A percentile compares a stretch with the other conserved stretches of the same genome.
Evolutionary conservation across 306 rosid genomes (phyloP).

Genomic region (Cercis canadensis): DNA sequence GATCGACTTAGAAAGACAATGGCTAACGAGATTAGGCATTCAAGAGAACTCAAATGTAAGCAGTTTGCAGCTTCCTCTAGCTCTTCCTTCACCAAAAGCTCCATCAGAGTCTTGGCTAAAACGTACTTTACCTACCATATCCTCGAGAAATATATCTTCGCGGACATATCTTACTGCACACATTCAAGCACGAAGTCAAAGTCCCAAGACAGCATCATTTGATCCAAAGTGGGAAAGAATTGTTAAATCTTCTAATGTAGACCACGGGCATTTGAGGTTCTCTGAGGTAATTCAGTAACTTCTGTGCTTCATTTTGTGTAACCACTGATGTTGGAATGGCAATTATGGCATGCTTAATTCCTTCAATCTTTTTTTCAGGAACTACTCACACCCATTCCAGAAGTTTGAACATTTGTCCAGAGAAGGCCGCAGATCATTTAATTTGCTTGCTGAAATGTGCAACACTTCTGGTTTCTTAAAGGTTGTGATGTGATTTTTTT

Average conservation of each 20-base stretch:
- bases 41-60: conserved; percentile 33
- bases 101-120: conserved; percentile 97
- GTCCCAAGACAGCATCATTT: conserved; percentile 31
- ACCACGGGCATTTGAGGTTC: conserved; percentile 51
- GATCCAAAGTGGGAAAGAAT: conserved; percentile 60
- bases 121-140: conserved; percentile 70
- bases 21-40: conserved; percentile 26
- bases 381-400: conserved; percentile 61
- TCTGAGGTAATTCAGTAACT: conserved; percentile 63
- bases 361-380: conserved; percentile 57
- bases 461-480: conserved; percentile 10
- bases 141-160: conserved; percentile 52
- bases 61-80: conserved; percentile 47
- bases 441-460: conserved; percentile 33
- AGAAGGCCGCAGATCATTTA: conserved; percentile 29
- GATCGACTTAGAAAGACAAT: conserved; percentile 48
- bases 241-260: conserved; percentile 56
- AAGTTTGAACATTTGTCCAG: conserved; percentile 52
- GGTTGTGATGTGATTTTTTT: not conserved
- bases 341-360: conserved; percentile 26
- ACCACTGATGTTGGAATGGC: conserved; percentile 12
- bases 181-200: conserved; percentile 30
- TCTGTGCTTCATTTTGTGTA: conserved; percentile 32
- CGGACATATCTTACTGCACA: conserved; percentile 45
- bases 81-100: conserved; percentile 77